Evolutionary conservation across 495 filamentous ascomycete species (phyloP).

Genomic region (Clohesyomyces aquaticus): DNA sequence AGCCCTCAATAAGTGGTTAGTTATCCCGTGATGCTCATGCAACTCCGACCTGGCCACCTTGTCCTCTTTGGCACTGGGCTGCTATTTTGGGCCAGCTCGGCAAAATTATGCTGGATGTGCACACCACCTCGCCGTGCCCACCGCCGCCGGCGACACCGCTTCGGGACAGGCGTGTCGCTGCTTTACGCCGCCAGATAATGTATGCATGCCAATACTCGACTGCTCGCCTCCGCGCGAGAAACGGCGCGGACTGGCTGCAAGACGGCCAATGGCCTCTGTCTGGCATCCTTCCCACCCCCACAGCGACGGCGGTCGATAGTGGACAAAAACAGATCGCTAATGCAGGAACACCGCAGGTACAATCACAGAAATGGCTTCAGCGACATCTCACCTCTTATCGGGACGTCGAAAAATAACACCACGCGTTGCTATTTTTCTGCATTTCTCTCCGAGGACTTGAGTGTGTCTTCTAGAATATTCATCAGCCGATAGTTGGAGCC

Average conservation of each 20-base stretch:
- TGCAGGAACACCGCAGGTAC: conserved; percentile 43
- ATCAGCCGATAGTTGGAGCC: conserved; percentile 21
- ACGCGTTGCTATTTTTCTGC: neutral
- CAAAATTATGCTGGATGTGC: conserved; percentile 35
- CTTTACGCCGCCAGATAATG: conserved; percentile 31
- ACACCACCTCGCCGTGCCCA: conserved; percentile 28
- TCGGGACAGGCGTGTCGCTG: conserved; percentile 21
- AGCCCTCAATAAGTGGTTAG: conserved; percentile 26
- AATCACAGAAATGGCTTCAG: conserved; percentile 9
- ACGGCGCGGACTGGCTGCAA: conserved; percentile 20
- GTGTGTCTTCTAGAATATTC: conserved; percentile 30
- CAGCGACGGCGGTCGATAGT: conserved; percentile 11
- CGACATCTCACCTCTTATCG: conserved; percentile 8
- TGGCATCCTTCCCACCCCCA: conserved; percentile 23
- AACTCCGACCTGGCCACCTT: conserved; percentile 6
- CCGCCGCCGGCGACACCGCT: conserved; percentile 23
- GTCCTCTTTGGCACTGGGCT: neutral
- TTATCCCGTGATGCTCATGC: conserved; percentile 28
- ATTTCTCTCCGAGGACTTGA: neutral
- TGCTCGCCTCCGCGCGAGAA: conserved; percentile 29
- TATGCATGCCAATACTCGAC: conserved; percentile 23
- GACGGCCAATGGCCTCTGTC: conserved; percentile 23
- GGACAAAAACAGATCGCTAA: conserved; percentile 24
- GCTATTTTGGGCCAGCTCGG: conserved; percentile 34
- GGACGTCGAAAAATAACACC: conserved; percentile 17